A percentile compares a stretch with the other conserved stretches of the same genome.
phyloP scores from a whole-genome alignment of 129 eudicot genomes.

The Centrapalus pauciflorus region DNA sequence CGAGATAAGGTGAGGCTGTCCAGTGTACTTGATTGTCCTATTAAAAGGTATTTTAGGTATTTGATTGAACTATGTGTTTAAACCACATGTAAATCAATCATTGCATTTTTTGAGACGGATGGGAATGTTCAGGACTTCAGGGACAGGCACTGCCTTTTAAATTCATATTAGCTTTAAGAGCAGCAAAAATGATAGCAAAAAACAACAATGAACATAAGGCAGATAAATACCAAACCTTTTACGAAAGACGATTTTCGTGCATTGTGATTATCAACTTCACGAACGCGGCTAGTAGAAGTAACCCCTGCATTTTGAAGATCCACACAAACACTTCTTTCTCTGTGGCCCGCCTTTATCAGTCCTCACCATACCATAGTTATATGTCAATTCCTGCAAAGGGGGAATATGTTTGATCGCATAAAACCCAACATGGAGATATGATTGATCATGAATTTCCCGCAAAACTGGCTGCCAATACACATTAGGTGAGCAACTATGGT shows the following conservation, averaged over 20 bases:
- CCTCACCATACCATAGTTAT: conserved; percentile 49
- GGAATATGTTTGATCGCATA: conserved; percentile 68
- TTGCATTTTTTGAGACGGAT: too few relatives aligned
- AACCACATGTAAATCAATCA: too few relatives aligned
- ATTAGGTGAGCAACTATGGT: conserved; percentile 70
- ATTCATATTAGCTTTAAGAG: not conserved
- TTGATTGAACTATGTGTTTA: too few relatives aligned
- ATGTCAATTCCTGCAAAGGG: conserved; percentile 71
- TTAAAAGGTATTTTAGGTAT: too few relatives aligned
- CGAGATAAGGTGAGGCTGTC: too few relatives aligned
- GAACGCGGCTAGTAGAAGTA: conserved; percentile 35
- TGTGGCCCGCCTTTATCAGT: conserved; percentile 32
- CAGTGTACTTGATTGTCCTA: too few relatives aligned
- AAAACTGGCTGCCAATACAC: conserved; percentile 65
- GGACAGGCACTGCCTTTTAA: not conserved
- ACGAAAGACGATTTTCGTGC: not conserved
- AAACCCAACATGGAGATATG: conserved; percentile 49
- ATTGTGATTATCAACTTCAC: not conserved
- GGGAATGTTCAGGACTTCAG: not conserved
- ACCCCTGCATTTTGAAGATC: conserved; percentile 51
- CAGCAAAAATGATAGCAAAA: not conserved
- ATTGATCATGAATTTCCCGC: conserved; percentile 39
- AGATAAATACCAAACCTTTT: not conserved
- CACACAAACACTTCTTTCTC: conserved; percentile 65
- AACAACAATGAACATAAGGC: not conserved